Base-by-base conservation (phyloP, 1,284 basidiomycete genomes). In the Cutaneotrichosporon cavernicola region DNA sequence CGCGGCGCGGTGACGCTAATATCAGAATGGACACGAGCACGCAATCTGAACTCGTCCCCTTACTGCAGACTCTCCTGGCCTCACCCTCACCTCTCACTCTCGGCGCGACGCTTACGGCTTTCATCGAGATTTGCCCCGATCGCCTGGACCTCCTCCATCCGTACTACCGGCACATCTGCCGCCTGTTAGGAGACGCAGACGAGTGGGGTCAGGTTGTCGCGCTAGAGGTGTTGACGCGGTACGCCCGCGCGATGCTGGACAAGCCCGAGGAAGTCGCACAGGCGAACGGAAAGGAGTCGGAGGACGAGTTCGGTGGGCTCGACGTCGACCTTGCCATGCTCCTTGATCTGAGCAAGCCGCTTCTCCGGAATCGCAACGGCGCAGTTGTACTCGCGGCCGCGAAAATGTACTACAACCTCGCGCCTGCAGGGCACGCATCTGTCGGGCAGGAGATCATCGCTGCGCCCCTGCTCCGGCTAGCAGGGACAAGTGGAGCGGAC, bases 121-220 rank as follows among this genome's bases (percentile, higher is more conserved):
- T 96, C 76, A 86, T 89, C 63, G 84, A 86, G 2, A 86, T 97
- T 30, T 93, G 91, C 75, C 90, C 92, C 0, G 88, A 90, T 0
- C 85, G 89, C 30, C 84, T 93, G 34, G 91, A 96, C 72, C 86
- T 97, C 7, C 80, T 99, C 0, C 97, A 99, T 75, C 85, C 86
- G 30, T 90, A 96, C 73, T 99, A 91, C 73, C 85, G 95, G 32
- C 87, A 90, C 52, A 83, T 96, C 55, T 97, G 93, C 75, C 85
- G 86, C 53, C 85, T 91, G 16, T 82, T 99, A 1, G 85, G 91
- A 36, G 95, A 99, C 72, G 89, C 90, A 18, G 96, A 99, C 73
- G 94, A 97, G 76, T 99, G 96, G 96, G 92, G 92, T 0, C 97
- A 98, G 78, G 85, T 90, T 5, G 86, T 89, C 51, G 81, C 94